phyloP scores from a whole-genome alignment of 1,284 basidiomycete genomes.

The Moniliophthora roreri region DNA sequence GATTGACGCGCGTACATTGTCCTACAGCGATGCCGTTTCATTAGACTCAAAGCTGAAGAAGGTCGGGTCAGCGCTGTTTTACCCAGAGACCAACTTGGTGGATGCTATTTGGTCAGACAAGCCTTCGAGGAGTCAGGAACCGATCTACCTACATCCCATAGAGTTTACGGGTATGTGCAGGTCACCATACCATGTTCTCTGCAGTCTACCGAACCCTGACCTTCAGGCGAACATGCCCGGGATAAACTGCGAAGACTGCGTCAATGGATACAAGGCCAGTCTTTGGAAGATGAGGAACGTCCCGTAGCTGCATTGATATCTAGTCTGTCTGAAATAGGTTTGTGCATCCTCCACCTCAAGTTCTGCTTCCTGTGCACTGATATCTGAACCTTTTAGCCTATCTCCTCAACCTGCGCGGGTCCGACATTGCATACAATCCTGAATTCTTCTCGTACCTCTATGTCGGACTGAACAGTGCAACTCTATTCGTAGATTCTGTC shows the following conservation, averaged over 20 bases:
- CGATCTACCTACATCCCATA: slow-evolving; percentile 74
- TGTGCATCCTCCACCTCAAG: slow-evolving; percentile 1
- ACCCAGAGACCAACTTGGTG: slow-evolving; percentile 79
- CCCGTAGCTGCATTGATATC: slow-evolving; percentile 59
- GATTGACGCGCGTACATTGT: slow-evolving; percentile 86
- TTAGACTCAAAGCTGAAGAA: slow-evolving; percentile 55
- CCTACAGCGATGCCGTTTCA: slow-evolving; percentile 66
- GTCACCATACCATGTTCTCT: neutral
- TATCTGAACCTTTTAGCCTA: slow-evolving; percentile 58
- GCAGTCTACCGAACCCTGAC: neutral
- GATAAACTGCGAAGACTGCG: slow-evolving; percentile 60
- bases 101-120: slow-evolving; percentile 84
- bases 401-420: slow-evolving; percentile 83
- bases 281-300: slow-evolving; percentile 51
- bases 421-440: slow-evolving; percentile 86
- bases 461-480: slow-evolving; percentile 57
- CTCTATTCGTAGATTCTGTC: slow-evolving; percentile 66
- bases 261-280: slow-evolving; percentile 62
- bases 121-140: slow-evolving; percentile 64
- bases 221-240: slow-evolving; percentile 40
- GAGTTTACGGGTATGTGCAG: slow-evolving; percentile 62
- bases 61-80: slow-evolving; percentile 59
- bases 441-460: slow-evolving; percentile 86
- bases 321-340: slow-evolving; percentile 37
- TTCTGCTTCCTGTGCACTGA: neutral